Percentiles rank a stretch among this genome's conserved stretches.
phyloP scores from a whole-genome alignment of 176 grass and related monocot species.

The Elaeis guineensis region DNA sequence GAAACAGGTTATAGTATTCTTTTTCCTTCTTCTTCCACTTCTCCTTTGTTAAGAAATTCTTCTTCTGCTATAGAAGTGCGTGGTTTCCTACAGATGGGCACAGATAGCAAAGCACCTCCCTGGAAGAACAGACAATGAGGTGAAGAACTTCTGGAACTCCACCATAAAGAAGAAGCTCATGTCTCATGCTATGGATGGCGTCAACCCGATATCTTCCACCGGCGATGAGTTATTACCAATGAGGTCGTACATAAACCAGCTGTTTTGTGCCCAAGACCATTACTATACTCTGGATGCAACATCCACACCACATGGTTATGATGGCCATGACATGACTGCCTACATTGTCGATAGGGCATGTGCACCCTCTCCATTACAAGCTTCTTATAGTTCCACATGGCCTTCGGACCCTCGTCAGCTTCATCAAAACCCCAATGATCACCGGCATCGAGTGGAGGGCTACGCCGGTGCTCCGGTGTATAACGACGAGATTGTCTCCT shows the following conservation, averaged over 20 bases:
- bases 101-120: slow-evolving; percentile 98
- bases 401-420: slow-evolving; percentile 13
- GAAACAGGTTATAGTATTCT: slow-evolving; percentile 51
- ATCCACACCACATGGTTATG: slow-evolving; percentile 10
- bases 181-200: slow-evolving; percentile 41
- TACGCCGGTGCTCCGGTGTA: not conserved
- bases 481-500: too few relatives aligned
- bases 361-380: slow-evolving; percentile 2
- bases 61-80: too few relatives aligned
- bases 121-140: slow-evolving; percentile 94
- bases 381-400: slow-evolving; percentile 14
- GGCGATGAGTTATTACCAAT: slow-evolving; percentile 3
- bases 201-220: slow-evolving; percentile 28
- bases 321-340: slow-evolving; percentile 18
- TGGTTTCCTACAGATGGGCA: slow-evolving; percentile 54
- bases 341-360: not conserved
- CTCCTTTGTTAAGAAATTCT: not conserved
- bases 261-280: slow-evolving; percentile 26
- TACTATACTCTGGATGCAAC: slow-evolving; percentile 47
- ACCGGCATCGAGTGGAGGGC: slow-evolving; percentile 1
- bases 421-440: not conserved
- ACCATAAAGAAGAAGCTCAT: slow-evolving; percentile 97
- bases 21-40: not conserved
- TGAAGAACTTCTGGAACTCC: slow-evolving; percentile 99
- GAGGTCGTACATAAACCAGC: slow-evolving; percentile 2